A percentile compares a stretch with the other conserved stretches of the same genome.
These are phyloP conservation scores for Xylaria sp. DNA, from an alignment of 2,329 filamentous ascomycete genomes.

Conservation along the genomic window DNA sequence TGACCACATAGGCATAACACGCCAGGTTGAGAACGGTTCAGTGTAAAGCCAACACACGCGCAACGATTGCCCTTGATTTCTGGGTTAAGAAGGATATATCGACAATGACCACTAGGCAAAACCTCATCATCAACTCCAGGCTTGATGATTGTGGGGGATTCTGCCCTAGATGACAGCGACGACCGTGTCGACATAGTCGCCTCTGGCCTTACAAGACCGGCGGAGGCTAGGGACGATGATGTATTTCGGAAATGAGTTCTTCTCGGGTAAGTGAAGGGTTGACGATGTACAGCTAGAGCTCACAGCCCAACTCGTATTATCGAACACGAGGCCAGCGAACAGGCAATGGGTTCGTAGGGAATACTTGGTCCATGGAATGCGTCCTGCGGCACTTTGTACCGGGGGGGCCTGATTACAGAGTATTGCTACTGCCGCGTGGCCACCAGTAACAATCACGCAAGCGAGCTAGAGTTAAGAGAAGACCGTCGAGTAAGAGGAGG, in stretches of 20 bases:
- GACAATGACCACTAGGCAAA: conserved; percentile 68
- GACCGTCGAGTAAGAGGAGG: conserved; percentile 16
- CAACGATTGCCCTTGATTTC: conserved; percentile 69
- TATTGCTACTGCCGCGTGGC: conserved; percentile 31
- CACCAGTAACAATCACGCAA: conserved; percentile 28
- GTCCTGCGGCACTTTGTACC: conserved; percentile 40
- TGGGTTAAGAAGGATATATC: conserved; percentile 67
- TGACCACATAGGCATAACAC: conserved; percentile 69
- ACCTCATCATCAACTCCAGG: conserved; percentile 55
- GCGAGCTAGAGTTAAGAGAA: conserved; percentile 10
- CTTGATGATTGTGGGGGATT: conserved; percentile 37
- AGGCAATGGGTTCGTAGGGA: conserved; percentile 40
- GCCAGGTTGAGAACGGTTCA: conserved; percentile 64
- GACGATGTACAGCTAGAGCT: conserved; percentile 29
- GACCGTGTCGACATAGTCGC: conserved; percentile 44
- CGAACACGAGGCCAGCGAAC: conserved; percentile 44
- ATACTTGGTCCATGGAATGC: conserved; percentile 50
- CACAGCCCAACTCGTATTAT: conserved; percentile 45
- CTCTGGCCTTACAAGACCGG: conserved; percentile 21
- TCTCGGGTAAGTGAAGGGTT: conserved; percentile 12
- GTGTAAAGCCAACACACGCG: conserved; percentile 67
- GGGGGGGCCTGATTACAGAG: conserved; percentile 25
- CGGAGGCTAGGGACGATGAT: conserved; percentile 8
- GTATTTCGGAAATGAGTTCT: conserved; percentile 3
- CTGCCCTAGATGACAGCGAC: conserved; percentile 47